Conservation (phyloP, 352 stramenopile species). For the Poterioochromonas sp. region DNA sequence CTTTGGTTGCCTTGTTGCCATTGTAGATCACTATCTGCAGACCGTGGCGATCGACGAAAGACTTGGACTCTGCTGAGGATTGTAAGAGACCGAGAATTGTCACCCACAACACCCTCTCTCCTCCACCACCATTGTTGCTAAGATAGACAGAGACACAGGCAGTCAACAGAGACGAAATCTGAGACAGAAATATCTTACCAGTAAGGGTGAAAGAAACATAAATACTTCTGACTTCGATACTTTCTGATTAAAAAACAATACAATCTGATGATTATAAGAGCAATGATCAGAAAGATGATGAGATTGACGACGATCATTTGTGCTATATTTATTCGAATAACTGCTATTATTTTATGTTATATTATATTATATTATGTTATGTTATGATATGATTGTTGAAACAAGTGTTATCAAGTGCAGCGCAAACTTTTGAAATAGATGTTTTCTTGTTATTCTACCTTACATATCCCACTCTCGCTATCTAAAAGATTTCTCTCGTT, state of each 20-base stretch:
- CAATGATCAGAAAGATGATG: too few species aligned
- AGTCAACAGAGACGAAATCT: not conserved
- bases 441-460: too few species aligned
- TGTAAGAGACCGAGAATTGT: slow-evolving; percentile 69
- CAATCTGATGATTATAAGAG: not conserved
- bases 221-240: not conserved
- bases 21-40: slow-evolving; percentile 51
- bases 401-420: too few species aligned
- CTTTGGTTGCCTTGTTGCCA: slow-evolving; percentile 60
- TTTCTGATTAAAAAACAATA: not conserved
- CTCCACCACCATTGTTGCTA: slow-evolving; percentile 84
- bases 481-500: too few species aligned
- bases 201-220: slow-evolving; percentile 34
- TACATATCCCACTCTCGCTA: too few species aligned
- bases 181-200: not conserved
- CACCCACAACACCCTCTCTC: slow-evolving; percentile 96
- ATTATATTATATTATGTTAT: too few species aligned
- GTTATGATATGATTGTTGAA: too few species aligned
- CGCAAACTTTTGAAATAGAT: too few species aligned
- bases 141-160: not conserved
- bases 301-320: too few species aligned
- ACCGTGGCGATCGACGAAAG: not conserved
- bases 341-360: too few species aligned
- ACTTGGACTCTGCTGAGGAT: not conserved
- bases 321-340: too few species aligned